phyloP scores from a whole-genome alignment of 2,329 filamentous ascomycete genomes.

The Ophiostoma fasciatum region DNA sequence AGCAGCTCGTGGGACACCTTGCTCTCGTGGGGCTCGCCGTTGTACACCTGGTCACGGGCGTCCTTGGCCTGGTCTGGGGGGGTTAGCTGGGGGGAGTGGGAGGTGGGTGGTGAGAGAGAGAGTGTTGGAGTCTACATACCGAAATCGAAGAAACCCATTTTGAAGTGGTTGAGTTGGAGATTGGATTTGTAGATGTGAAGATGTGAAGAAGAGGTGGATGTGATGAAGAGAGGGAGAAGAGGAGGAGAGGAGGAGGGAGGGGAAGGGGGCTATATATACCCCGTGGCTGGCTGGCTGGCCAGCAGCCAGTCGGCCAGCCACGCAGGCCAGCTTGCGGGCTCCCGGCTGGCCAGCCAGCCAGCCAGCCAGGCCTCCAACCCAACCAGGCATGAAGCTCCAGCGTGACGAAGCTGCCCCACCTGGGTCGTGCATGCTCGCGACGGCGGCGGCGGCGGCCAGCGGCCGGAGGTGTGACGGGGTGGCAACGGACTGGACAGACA shows the following conservation, averaged over 20 bases:
- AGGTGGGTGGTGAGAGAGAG: neutral
- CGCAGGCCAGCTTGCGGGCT: too few species aligned
- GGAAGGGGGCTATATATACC: neutral
- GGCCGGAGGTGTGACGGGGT: too few species aligned
- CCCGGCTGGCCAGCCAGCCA: too few species aligned
- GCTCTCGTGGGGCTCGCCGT: constrained; percentile 35
- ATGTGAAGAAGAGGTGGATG: neutral
- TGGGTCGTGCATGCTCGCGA: too few species aligned
- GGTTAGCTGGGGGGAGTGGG: neutral
- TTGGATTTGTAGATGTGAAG: neutral
- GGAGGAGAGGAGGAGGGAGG: neutral
- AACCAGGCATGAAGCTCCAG: constrained; percentile 3
- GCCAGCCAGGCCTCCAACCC: neutral
- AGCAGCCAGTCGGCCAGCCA: too few species aligned
- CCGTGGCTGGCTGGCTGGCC: too few species aligned
- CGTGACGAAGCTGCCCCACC: neutral
- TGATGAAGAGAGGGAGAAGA: neutral
- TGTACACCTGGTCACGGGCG: constrained; percentile 29
- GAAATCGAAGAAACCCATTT: constrained; percentile 12
- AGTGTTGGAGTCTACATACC: constrained; percentile 4
- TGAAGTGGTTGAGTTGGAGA: constrained; percentile 1
- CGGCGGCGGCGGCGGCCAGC: too few species aligned
- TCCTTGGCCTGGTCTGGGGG: constrained; percentile 25
- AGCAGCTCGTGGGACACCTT: constrained; percentile 59
- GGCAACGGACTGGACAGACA: too few species aligned